phyloP scores from a whole-genome alignment of 257 asterid genomes.

The Handroanthus guayacan region DNA sequence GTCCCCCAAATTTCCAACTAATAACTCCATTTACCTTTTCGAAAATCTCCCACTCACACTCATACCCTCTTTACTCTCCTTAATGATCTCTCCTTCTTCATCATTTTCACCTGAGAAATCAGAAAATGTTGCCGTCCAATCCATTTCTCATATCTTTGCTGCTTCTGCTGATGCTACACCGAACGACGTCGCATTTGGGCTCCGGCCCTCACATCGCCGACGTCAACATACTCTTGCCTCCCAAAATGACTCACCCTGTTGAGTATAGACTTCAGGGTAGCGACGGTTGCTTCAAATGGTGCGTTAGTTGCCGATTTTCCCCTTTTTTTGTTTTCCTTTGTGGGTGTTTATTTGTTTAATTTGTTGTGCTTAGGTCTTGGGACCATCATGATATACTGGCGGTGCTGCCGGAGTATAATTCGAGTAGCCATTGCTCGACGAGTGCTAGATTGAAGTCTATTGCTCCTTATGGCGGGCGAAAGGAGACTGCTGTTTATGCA shows the following conservation, averaged over 20 bases:
- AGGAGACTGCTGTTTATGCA: constrained; percentile 98
- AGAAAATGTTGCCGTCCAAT: constrained; percentile 37
- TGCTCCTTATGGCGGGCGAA: constrained; percentile 83
- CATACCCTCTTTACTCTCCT: background rate
- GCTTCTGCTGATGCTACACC: constrained; percentile 40
- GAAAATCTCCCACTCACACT: background rate
- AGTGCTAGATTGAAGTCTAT: constrained; percentile 88
- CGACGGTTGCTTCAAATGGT: constrained; percentile 98
- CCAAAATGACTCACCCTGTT: constrained; percentile 90
- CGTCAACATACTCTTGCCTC: constrained; percentile 87
- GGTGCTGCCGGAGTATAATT: constrained; percentile 79
- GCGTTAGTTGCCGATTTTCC: background rate
- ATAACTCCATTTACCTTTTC: background rate
- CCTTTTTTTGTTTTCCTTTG: background rate
- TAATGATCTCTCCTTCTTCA: constrained; percentile 36
- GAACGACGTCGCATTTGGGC: constrained; percentile 37
- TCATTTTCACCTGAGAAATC: constrained; percentile 52
- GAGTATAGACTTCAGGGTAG: constrained; percentile 94
- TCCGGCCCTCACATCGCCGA: constrained; percentile 92
- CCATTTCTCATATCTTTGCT: constrained; percentile 33
- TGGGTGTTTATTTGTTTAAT: background rate
- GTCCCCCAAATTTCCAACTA: constrained; percentile 16
- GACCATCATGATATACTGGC: constrained; percentile 86
- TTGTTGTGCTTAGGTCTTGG: constrained; percentile 71
- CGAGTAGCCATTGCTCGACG: constrained; percentile 78